Evolutionary conservation across 2,329 filamentous ascomycete species (phyloP).

Genomic region (Botrytis porri): DNA sequence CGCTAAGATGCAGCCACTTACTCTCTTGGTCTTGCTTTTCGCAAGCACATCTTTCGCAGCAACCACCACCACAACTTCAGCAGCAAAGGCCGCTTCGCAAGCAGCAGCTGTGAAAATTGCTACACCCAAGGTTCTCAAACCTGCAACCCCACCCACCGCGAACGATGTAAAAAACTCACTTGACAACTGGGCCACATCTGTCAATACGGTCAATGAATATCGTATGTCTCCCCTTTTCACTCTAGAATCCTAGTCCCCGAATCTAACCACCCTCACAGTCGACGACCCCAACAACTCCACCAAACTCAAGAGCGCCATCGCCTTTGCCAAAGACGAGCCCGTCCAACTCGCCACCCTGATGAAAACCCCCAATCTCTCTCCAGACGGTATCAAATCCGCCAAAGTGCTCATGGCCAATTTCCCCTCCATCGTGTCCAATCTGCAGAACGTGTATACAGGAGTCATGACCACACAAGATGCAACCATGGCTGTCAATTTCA

Average conservation of each 20-base stretch:
- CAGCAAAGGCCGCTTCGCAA: neutral
- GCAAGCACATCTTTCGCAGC: slow-evolving; percentile 13
- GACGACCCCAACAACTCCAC: slow-evolving; percentile 17
- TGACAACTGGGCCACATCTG: slow-evolving; percentile 24
- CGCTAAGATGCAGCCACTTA: neutral
- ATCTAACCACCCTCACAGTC: slow-evolving; percentile 8
- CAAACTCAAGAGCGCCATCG: slow-evolving; percentile 23
- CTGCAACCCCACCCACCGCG: slow-evolving; percentile 24
- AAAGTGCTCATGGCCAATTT: slow-evolving; percentile 29
- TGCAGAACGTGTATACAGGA: slow-evolving; percentile 22
- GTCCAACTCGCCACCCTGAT: slow-evolving; percentile 25
- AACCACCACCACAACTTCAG: neutral
- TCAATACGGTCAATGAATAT: slow-evolving; percentile 26
- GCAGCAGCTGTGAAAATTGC: slow-evolving; percentile 10
- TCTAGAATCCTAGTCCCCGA: neutral
- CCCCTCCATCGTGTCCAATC: slow-evolving; percentile 24
- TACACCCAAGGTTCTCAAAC: slow-evolving; percentile 18
- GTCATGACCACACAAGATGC: slow-evolving; percentile 25
- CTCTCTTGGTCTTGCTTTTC: slow-evolving; percentile 1
- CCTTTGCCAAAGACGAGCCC: slow-evolving; percentile 26
- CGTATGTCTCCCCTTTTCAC: slow-evolving; percentile 15
- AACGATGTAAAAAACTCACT: slow-evolving; percentile 25
- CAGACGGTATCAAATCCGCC: slow-evolving; percentile 20
- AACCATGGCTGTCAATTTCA: slow-evolving; percentile 27
- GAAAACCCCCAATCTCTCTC: slow-evolving; percentile 22